phyloP scores from a whole-genome alignment of 371 early-diverging fungal genomes.

The Dentiscutata heterogama region DNA sequence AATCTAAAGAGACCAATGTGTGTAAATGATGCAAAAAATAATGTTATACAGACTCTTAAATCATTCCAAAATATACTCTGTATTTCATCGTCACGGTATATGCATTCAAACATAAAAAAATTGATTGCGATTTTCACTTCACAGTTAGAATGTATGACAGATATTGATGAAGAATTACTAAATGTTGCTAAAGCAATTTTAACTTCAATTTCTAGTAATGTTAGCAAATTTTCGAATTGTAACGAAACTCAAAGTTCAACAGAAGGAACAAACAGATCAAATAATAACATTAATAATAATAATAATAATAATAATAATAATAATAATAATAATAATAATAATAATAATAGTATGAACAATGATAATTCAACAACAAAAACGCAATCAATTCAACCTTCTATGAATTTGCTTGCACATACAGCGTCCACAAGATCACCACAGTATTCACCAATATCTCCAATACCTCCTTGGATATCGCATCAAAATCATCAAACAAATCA shows the following conservation, averaged over 20 bases:
- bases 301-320: neutral
- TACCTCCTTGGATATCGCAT: neutral
- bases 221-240: neutral
- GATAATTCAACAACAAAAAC: neutral
- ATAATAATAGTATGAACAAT: neutral
- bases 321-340: constrained; percentile 22
- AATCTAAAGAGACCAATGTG: neutral
- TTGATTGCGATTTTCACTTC: constrained; percentile 26
- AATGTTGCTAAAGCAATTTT: neutral
- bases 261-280: no score
- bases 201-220: neutral
- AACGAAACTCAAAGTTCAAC: neutral
- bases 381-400: neutral
- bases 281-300: neutral
- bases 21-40: neutral
- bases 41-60: neutral
- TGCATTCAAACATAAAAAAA: neutral
- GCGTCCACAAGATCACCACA: constrained; percentile 8
- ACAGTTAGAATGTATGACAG: constrained; percentile 4
- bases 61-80: neutral
- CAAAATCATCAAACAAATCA: neutral
- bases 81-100: constrained; percentile 17
- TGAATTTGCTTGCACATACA: neutral
- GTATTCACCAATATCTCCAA: neutral
- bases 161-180: constrained; percentile 1